These are phyloP conservation scores for Talaromyces atroroseus DNA, from an alignment of 2,329 filamentous ascomycete genomes.

Conservation along the genomic window DNA sequence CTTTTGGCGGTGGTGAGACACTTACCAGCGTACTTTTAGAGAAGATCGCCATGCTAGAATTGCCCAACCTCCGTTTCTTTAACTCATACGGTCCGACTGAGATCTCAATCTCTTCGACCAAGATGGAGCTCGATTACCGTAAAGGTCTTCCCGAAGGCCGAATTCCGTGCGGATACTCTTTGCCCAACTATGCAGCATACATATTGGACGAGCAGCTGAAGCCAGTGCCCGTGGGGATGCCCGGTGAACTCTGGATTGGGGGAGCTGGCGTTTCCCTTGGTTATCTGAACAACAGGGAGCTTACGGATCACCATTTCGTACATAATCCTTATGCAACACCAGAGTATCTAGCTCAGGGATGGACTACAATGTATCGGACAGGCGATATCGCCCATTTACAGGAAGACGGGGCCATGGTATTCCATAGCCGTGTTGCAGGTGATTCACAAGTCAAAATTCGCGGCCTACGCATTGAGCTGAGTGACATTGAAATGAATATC, in stretches of 20 bases:
- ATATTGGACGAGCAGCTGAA: conserved; percentile 37
- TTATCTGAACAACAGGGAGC: conserved; percentile 17
- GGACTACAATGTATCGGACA: conserved; percentile 22
- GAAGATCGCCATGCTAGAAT: conserved; percentile 11
- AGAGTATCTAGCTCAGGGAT: conserved; percentile 13
- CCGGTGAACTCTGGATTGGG: conserved; percentile 38
- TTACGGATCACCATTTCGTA: conserved; percentile 19
- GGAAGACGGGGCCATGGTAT: conserved; percentile 21
- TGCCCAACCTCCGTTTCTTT: conserved; percentile 11
- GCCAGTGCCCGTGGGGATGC: conserved; percentile 32
- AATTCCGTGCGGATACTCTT: conserved; percentile 19
- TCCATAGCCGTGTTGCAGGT: conserved; percentile 21
- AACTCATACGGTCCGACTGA: conserved; percentile 18
- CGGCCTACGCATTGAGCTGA: conserved; percentile 42
- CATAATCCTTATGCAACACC: conserved; percentile 10
- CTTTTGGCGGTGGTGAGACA: conserved; percentile 8
- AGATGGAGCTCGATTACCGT: conserved; percentile 15
- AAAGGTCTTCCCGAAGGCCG: neutral
- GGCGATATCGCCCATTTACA: conserved; percentile 24
- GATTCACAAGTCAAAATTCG: conserved; percentile 28
- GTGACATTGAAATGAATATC: conserved; percentile 40
- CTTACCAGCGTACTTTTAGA: neutral
- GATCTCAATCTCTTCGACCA: conserved; percentile 16
- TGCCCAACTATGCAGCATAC: conserved; percentile 35
- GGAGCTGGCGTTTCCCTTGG: conserved; percentile 18